phyloP scores from a whole-genome alignment of 176 grass and related monocot species.

The Phyllostachys edulis region DNA sequence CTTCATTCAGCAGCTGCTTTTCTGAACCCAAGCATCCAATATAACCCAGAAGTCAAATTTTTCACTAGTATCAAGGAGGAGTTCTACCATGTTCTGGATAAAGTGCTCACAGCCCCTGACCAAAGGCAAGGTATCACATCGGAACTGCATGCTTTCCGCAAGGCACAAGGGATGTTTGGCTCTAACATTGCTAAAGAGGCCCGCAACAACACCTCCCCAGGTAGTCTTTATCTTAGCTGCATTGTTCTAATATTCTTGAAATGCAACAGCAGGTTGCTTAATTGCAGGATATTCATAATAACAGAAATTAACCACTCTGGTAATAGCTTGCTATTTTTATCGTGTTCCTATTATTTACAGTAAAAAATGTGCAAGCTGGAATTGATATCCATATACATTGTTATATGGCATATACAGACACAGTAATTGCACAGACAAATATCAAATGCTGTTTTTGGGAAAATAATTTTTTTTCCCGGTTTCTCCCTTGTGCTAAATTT shows the following conservation, averaged over 20 bases:
- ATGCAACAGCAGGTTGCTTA: not conserved
- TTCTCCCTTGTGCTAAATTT: not conserved
- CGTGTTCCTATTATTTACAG: not conserved
- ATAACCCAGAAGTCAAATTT: conserved; percentile 80
- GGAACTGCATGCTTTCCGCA: conserved; percentile 74
- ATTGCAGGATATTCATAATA: not conserved
- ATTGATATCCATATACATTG: not conserved
- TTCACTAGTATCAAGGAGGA: conserved; percentile 70
- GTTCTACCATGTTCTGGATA: conserved; percentile 73
- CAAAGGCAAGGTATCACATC: conserved; percentile 78
- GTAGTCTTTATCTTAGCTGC: conserved; percentile 30
- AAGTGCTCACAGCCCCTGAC: conserved; percentile 74
- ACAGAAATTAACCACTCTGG: not conserved
- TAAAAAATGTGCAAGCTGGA: not conserved
- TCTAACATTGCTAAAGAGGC: conserved; percentile 94
- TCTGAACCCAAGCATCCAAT: conserved; percentile 92
- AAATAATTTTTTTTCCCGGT: not conserved
- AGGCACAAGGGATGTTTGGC: conserved; percentile 83
- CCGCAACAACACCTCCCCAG: conserved; percentile 74
- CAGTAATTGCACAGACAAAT: not conserved
- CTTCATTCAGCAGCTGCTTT: conserved; percentile 83
- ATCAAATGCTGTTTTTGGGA: not conserved
- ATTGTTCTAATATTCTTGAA: conserved; percentile 4
- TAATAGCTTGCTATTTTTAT: not conserved
- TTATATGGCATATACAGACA: not conserved